Conservation (phyloP, 140 eudicot species). For the Artemisia princeps region DNA sequence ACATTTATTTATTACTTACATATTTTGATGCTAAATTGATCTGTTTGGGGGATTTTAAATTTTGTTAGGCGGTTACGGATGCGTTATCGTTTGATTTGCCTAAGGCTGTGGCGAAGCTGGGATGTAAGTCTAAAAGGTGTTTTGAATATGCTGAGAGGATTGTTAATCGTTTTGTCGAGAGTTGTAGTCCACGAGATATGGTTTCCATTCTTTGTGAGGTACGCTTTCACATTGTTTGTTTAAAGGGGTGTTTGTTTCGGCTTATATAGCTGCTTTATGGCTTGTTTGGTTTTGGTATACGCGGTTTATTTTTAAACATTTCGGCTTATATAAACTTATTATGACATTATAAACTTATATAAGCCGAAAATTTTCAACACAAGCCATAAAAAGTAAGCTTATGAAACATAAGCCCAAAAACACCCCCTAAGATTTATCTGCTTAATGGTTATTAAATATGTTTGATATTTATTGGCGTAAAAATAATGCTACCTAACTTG, state of each 20-base stretch:
- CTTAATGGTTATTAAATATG: too few relatives aligned
- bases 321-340: too few relatives aligned
- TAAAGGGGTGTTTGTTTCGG: too few relatives aligned
- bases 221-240: neutral
- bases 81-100: constrained; percentile 75
- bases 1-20: neutral
- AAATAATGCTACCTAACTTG: too few relatives aligned
- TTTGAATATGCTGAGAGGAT: constrained; percentile 44
- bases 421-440: too few relatives aligned
- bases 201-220: constrained; percentile 80
- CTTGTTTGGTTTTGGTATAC: neutral
- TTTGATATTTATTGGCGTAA: too few relatives aligned
- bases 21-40: neutral
- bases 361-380: too few relatives aligned
- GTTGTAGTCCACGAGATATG: constrained; percentile 80
- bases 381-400: too few relatives aligned
- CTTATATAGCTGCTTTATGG: neutral
- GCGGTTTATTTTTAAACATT: too few relatives aligned
- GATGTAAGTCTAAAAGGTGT: constrained; percentile 53
- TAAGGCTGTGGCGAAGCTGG: constrained; percentile 61
- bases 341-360: too few relatives aligned
- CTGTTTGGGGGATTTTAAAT: too few relatives aligned
- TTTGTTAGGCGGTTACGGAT: constrained; percentile 57
- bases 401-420: too few relatives aligned
- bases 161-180: constrained; percentile 40